Base-by-base conservation (phyloP, 23 red algal genomes). In the Gracilaria domingensis region DNA sequence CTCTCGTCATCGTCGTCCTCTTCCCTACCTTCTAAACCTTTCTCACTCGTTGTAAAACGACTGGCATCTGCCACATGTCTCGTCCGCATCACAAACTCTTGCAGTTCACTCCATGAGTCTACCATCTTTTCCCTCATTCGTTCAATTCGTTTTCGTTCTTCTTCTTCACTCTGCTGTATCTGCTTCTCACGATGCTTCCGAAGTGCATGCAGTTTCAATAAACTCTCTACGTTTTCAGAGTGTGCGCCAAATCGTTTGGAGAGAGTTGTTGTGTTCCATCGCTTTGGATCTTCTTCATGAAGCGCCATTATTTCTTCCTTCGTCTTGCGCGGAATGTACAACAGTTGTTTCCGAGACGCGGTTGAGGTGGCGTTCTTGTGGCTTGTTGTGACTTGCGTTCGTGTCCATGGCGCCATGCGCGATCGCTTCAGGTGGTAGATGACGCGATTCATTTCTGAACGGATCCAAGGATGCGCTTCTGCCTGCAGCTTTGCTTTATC, bases 251-350 rank as follows among this genome's bases (percentile, higher is more conserved):
- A 88, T 25, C 84, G 84, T 21, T 37, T 57, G 1, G 67, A 24
- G 2, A 88, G 33, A 48, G 84, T 88, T 4, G 66, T 77, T 0
- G 21, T 47, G 56, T 75, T 88, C 84, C 84, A 88, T 3, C 84
- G 84, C 28, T 72, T 42, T 0, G 66, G 9, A 61, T 88, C 84
- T 36, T 88, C 84, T 8, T 49, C 84, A 72, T 88, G 84, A 6
- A 88, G 35, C 12, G 47, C 61, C 70, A 75, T 59, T 30, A 88
- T 88, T 42, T 88, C 67, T 64, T 88, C 64, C 53, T 77, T 76
- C 24, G 66, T 61, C 42, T 77, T 88, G 72, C 45, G 38, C 5
- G 39, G 39, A 28, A 77, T 48, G 72, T 49, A 77, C 39, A 50
- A 20, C 72, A 77, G 21, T 50, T 49, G 38, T 20, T 23, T n/a